Conservation (phyloP, 1,284 basidiomycete genomes). For the Moesziomyces antarcticus region DNA sequence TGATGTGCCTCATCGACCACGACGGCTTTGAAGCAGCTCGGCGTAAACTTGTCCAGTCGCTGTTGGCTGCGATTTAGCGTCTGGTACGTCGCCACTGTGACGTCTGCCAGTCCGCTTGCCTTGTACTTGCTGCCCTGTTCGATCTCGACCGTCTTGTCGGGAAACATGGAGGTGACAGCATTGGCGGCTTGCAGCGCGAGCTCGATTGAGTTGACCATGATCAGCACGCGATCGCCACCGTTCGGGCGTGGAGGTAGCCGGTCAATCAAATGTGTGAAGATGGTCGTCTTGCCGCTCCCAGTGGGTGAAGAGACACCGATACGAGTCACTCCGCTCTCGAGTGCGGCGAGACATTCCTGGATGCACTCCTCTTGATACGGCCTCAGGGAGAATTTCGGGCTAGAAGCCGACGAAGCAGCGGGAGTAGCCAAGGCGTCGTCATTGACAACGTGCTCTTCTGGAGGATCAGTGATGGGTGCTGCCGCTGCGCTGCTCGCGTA, state of each 20-base stretch:
- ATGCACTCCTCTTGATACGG: slow-evolving; percentile 92
- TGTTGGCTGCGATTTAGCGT: slow-evolving; percentile 76
- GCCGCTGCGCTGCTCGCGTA: background rate
- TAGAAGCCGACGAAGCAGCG: background rate
- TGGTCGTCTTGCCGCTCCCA: slow-evolving; percentile 85
- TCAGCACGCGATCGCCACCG: slow-evolving; percentile 73
- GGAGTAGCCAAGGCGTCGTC: background rate
- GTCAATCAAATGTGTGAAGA: slow-evolving; percentile 72
- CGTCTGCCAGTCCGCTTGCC: slow-evolving; percentile 84
- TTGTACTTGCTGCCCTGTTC: slow-evolving; percentile 84
- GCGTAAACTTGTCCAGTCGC: slow-evolving; percentile 83
- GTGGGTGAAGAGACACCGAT: slow-evolving; percentile 94
- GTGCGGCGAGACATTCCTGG: slow-evolving; percentile 79
- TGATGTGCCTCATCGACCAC: slow-evolving; percentile 85
- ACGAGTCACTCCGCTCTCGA: slow-evolving; percentile 75
- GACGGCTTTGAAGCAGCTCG: slow-evolving; percentile 78
- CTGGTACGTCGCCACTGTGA: slow-evolving; percentile 92
- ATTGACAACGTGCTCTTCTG: background rate
- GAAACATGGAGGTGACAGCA: slow-evolving; percentile 77
- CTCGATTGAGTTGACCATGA: slow-evolving; percentile 87
- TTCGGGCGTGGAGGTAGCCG: slow-evolving; percentile 27
- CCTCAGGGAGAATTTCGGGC: slow-evolving; percentile 68
- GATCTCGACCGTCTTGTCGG: slow-evolving; percentile 84
- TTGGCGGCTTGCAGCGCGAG: slow-evolving; percentile 87
- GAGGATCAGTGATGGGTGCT: background rate